phyloP scores from a whole-genome alignment of 2,329 filamentous ascomycete species.

The Xylariales sp. region DNA sequence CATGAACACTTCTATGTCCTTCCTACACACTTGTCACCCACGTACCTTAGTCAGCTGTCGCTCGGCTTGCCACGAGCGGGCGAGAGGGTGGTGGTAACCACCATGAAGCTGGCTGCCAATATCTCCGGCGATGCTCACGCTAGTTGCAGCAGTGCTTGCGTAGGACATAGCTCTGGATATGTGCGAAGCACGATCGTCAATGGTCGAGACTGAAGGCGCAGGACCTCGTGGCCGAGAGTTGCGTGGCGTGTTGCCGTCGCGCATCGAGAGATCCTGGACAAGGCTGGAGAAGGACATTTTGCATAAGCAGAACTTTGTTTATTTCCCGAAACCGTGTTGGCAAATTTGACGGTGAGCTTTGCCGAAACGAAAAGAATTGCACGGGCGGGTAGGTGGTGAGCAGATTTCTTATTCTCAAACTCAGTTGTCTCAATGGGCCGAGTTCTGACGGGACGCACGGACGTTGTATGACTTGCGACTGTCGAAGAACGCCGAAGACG shows the following conservation, averaged over 20 bases:
- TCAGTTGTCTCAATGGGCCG: too few relatives aligned
- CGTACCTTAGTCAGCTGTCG: conserved; percentile 78
- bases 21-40: neutral
- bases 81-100: conserved; percentile 76
- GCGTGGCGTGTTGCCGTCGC: conserved; percentile 44
- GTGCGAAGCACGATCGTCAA: conserved; percentile 57
- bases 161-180: conserved; percentile 63
- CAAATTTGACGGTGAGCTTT: too few relatives aligned
- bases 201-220: conserved; percentile 45
- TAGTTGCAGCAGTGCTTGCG: conserved; percentile 62
- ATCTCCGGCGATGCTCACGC: conserved; percentile 67
- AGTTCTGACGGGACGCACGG: too few relatives aligned
- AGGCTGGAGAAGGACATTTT: conserved; percentile 70
- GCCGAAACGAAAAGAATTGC: too few relatives aligned
- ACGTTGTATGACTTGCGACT: too few relatives aligned
- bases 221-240: conserved; percentile 39
- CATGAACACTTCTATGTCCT: neutral
- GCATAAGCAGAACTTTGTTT: too few relatives aligned
- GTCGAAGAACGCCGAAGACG: too few relatives aligned
- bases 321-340: too few relatives aligned
- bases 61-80: conserved; percentile 78
- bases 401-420: too few relatives aligned
- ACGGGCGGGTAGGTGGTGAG: too few relatives aligned
- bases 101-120: conserved; percentile 82
- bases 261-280: conserved; percentile 59